Percentiles rank a stretch among this genome's conserved stretches.
phyloP scores from a whole-genome alignment of 495 filamentous ascomycete species.

The Corynascus novoguineensis region DNA sequence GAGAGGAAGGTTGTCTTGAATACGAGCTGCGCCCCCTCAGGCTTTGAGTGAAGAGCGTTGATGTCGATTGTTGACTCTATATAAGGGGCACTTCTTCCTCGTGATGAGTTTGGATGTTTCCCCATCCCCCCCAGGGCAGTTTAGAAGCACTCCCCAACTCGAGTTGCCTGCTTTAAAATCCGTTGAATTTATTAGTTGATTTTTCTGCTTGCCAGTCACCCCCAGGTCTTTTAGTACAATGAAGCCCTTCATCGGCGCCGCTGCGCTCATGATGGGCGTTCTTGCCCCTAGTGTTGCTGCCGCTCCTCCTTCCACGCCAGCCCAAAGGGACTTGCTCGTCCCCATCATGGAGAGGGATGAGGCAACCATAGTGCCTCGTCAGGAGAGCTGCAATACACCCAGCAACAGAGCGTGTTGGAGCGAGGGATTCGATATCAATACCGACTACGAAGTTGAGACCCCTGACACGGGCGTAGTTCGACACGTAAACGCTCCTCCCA shows the following conservation, averaged over 20 bases:
- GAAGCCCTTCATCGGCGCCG: slow-evolving; percentile 21
- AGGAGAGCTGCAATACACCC: slow-evolving; percentile 29
- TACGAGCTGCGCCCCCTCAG: too few relatives aligned
- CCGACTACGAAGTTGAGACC: slow-evolving; percentile 33
- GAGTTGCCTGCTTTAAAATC: too few relatives aligned
- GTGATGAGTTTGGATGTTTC: too few relatives aligned
- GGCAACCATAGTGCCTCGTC: neutral
- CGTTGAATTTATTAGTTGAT: too few relatives aligned
- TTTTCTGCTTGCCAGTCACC: neutral
- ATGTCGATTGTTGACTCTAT: too few relatives aligned
- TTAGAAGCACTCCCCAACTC: neutral
- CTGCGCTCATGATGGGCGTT: slow-evolving; percentile 23
- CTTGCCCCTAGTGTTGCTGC: slow-evolving; percentile 19
- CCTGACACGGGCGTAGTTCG: slow-evolving; percentile 26
- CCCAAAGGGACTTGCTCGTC: slow-evolving; percentile 9
- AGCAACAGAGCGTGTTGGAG: slow-evolving; percentile 38
- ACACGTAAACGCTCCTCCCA: slow-evolving; percentile 13
- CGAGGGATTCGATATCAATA: slow-evolving; percentile 36
- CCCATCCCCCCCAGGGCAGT: too few relatives aligned
- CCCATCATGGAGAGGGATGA: slow-evolving; percentile 13
- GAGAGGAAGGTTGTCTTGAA: too few relatives aligned
- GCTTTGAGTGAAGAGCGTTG: too few relatives aligned
- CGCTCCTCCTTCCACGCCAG: slow-evolving; percentile 17
- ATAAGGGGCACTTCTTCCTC: too few relatives aligned
- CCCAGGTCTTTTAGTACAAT: too few relatives aligned